Evolutionary conservation across 345 rosid genomes (phyloP).

Genomic region (Zanthoxylum bungeanum): DNA sequence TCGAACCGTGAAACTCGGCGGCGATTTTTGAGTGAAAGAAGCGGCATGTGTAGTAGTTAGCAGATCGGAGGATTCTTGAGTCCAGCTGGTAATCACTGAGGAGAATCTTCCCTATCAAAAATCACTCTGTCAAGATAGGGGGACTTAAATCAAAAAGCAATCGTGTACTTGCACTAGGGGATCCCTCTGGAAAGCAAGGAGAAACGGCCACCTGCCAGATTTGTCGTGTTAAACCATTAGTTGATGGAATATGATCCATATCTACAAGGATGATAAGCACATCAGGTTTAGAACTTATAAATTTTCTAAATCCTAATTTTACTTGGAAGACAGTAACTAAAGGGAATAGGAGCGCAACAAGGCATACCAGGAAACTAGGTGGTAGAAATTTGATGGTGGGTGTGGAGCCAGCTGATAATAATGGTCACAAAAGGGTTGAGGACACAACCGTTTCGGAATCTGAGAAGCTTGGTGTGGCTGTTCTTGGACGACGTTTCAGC

Average conservation of each 20-base stretch:
- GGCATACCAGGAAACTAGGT: constrained; percentile 36
- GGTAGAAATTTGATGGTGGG: constrained; percentile 21
- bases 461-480: constrained; percentile 56
- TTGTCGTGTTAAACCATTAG: constrained; percentile 17
- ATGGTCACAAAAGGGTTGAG: constrained; percentile 5
- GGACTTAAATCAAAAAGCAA: constrained; percentile 17
- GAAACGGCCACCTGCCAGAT: constrained; percentile 25
- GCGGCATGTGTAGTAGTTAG: not conserved
- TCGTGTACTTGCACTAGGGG: constrained; percentile 22
- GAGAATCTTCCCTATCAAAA: not conserved
- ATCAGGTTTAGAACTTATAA: constrained; percentile 39
- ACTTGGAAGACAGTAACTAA: constrained; percentile 53
- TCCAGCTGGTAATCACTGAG: not conserved
- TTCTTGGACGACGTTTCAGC: constrained; percentile 44
- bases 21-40: constrained; percentile 5
- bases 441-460: constrained; percentile 34
- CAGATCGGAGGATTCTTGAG: not conserved
- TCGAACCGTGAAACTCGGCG: constrained; percentile 7
- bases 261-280: constrained; percentile 39
- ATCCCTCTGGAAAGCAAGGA: constrained; percentile 14
- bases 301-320: constrained; percentile 39
- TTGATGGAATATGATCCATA: constrained; percentile 29
- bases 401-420: constrained; percentile 23
- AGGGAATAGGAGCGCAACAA: constrained; percentile 42
- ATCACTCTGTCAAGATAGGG: constrained; percentile 29